Percentiles rank a stretch among this genome's conserved stretches.
phyloP scores from a whole-genome alignment of 805 yeast genomes.

The Suhomyces canberraensis region DNA sequence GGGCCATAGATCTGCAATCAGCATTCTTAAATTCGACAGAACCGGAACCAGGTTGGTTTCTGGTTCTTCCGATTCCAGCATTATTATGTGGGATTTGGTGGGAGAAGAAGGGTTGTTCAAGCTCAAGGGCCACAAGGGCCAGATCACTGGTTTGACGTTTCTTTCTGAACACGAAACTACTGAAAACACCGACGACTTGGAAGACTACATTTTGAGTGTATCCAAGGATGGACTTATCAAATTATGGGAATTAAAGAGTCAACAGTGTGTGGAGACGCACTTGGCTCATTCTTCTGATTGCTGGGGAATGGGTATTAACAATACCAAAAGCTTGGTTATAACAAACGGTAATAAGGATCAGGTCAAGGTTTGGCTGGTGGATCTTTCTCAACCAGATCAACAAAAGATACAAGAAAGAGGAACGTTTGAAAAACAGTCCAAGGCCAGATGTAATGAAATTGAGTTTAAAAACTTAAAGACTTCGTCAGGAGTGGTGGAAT shows the following conservation, averaged over 20 bases:
- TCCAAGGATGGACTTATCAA: slow-evolving; percentile 90
- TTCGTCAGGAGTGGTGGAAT: slow-evolving; percentile 35
- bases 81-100: slow-evolving; percentile 93
- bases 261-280: slow-evolving; percentile 92
- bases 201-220: slow-evolving; percentile 70
- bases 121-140: slow-evolving; percentile 84
- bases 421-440: slow-evolving; percentile 68
- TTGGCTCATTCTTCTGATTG: slow-evolving; percentile 92
- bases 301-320: slow-evolving; percentile 69
- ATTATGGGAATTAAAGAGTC: slow-evolving; percentile 87
- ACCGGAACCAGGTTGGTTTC: slow-evolving; percentile 84
- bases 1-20: slow-evolving; percentile 88
- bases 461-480: slow-evolving; percentile 40
- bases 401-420: slow-evolving; percentile 58
- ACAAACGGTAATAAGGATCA: slow-evolving; percentile 83
- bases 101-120: slow-evolving; percentile 87
- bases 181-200: slow-evolving; percentile 46
- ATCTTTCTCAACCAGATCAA: slow-evolving; percentile 49
- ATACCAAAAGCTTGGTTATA: slow-evolving; percentile 43
- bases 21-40: slow-evolving; percentile 64
- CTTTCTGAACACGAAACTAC: slow-evolving; percentile 26
- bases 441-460: slow-evolving; percentile 62
- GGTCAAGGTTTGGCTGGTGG: slow-evolving; percentile 78
- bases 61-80: slow-evolving; percentile 81
- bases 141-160: slow-evolving; percentile 72